Base-by-base conservation (phyloP, 305 asterid species). In the Euphrasia arctica region DNA sequence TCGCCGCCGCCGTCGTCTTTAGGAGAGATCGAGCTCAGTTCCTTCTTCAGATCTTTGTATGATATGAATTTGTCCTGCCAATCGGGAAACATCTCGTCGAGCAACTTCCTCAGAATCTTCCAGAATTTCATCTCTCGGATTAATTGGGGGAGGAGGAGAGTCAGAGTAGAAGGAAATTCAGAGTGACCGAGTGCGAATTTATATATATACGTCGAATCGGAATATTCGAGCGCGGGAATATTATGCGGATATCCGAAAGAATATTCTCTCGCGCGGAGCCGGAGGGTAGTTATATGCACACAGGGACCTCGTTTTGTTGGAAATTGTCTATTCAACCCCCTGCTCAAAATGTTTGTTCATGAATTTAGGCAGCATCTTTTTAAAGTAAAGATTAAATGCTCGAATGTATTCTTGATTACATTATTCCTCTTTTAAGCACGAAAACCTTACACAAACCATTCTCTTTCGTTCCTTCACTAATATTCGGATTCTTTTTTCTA, bases 41-140 rank as follows among this genome's bases (percentile, higher is more conserved):
- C 87, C 70, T 84, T 73, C 72, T 90, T 88, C 82, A 90, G 68
- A 67, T 78, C 83, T 58, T 88, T 90, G 76, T 90, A 90, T 0
- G 84, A 77, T 70, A 88, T 82, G 51, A 85, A 90, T 75, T 84
- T 77, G 67, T 84, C 88, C 74, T 74, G 73, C 97, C 96, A 90
- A 48, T 85, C 91, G 10, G 95, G 96, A 15, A 88, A 74, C 4
- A 79, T 82, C 67, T 78, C 83, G 11, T 84, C 87, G 14, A 90
- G 89, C 65, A 74, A 65, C 18, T 73, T 72, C 5, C 86, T 75
- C 42, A 90, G 71, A 54, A 75, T 80, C 87, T 88, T 88, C 89
- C 95, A 80, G 67, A 90, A 87, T 70, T 87, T 87, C 97, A 87
- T 89, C 52, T 34, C 14, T 32, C 22, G 9, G 10, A 18, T 51